Evolutionary conservation across 306 rosid genomes (phyloP).

Genomic region (Dryas alaskensis): DNA sequence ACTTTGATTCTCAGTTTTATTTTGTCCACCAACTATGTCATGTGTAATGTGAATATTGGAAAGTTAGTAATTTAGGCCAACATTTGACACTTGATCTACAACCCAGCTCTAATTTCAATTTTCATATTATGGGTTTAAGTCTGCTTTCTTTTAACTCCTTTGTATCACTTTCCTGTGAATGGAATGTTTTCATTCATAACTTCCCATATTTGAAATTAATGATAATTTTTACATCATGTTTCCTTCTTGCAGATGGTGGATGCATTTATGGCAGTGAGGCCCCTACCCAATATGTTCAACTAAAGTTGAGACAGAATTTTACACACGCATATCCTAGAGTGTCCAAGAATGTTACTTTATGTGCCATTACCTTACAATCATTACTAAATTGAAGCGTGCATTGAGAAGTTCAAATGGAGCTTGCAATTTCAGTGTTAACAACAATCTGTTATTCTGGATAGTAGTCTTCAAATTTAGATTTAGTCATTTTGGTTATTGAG

Average conservation of each 20-base stretch:
- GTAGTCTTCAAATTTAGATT: neutral
- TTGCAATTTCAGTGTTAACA: neutral
- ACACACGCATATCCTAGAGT: too few species aligned
- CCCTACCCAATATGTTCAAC: constrained; percentile 72
- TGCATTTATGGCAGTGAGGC: constrained; percentile 87
- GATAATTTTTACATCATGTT: neutral
- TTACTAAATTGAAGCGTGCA: too few species aligned
- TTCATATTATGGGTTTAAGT: too few species aligned
- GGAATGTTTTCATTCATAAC: neutral
- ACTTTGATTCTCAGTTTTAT: too few species aligned
- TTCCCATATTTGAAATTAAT: neutral
- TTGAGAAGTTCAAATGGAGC: too few species aligned
- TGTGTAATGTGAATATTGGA: too few species aligned
- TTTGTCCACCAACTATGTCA: too few species aligned
- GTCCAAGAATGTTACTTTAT: neutral
- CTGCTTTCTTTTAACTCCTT: neutral
- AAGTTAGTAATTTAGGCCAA: too few species aligned
- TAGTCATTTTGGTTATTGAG: neutral
- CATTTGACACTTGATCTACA: too few species aligned
- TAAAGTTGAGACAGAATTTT: constrained; percentile 20
- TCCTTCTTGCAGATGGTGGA: constrained; percentile 69
- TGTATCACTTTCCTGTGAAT: neutral
- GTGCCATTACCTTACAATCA: too few species aligned
- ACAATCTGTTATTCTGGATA: neutral
- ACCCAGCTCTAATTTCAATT: too few species aligned